Percentiles rank a stretch among this genome's conserved stretches.
phyloP scores from a whole-genome alignment of 1,284 basidiomycete genomes.

The Apiotrichum brassicae region DNA sequence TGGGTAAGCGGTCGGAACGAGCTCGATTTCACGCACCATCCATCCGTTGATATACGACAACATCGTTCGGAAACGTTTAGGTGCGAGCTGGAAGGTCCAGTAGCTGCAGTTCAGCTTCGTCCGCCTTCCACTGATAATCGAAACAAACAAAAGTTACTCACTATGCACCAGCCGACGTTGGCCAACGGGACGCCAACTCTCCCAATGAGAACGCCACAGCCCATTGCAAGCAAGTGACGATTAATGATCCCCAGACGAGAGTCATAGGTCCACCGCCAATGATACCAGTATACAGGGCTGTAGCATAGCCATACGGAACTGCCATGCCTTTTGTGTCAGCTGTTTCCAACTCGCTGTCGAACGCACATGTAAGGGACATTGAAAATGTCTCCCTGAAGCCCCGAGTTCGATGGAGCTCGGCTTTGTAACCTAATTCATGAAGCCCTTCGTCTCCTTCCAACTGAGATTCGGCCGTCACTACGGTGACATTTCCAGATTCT shows the following conservation, averaged over 20 bases:
- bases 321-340: slow-evolving; percentile 16
- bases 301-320: slow-evolving; percentile 10
- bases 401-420: slow-evolving; percentile 10
- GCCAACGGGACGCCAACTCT: slow-evolving; percentile 14
- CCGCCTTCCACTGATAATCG: no score
- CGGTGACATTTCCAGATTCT: slow-evolving; percentile 9
- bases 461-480: slow-evolving; percentile 5
- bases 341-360: no score
- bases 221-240: slow-evolving; percentile 13
- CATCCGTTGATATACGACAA: slow-evolving; percentile 17
- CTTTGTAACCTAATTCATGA: slow-evolving; percentile 15
- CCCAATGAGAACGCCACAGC: slow-evolving; percentile 8
- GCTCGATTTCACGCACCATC: background rate
- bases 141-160: no score
- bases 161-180: slow-evolving; percentile 15
- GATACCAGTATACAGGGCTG: slow-evolving; percentile 8
- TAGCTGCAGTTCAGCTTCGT: slow-evolving; percentile 1
- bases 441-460: slow-evolving; percentile 14
- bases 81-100: slow-evolving; percentile 17
- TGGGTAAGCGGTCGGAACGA: no score
- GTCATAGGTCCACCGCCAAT: slow-evolving; percentile 12
- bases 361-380: slow-evolving; percentile 13
- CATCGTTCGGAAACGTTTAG: slow-evolving; percentile 6
- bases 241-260: slow-evolving; percentile 10
- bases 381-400: slow-evolving; percentile 9